phyloP scores from a whole-genome alignment of 768 basidiomycete species.

The Ramaria rubella region DNA sequence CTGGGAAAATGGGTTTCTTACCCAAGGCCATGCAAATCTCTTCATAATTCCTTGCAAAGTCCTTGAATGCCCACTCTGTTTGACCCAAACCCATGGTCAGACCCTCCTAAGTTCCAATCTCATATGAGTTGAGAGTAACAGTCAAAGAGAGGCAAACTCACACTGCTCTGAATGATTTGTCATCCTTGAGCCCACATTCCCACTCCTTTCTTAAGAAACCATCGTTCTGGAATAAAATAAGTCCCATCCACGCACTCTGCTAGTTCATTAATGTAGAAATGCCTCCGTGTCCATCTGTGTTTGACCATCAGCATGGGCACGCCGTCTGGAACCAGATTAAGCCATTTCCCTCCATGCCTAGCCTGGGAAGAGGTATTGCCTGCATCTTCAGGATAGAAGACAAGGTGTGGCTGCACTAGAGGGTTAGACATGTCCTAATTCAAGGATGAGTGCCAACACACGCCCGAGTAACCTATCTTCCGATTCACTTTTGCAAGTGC shows the following conservation, averaged over 20 bases:
- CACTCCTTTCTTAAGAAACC: constrained; percentile 12
- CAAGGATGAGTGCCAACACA: neutral
- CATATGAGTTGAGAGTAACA: neutral
- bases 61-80: neutral
- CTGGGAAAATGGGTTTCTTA: neutral
- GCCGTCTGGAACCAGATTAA: constrained; percentile 19
- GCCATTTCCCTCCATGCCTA: constrained; percentile 25
- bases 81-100: neutral
- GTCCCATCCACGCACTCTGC: constrained; percentile 8
- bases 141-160: neutral
- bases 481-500: constrained; percentile 19
- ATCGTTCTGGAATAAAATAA: constrained; percentile 15
- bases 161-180: neutral
- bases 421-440: neutral
- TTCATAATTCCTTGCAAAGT: neutral
- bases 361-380: constrained; percentile 14
- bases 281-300: neutral
- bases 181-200: constrained; percentile 7
- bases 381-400: constrained; percentile 23
- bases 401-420: neutral
- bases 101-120: neutral
- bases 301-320: constrained; percentile 21
- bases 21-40: neutral
- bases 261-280: constrained; percentile 25
- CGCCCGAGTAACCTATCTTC: neutral